Conservation (phyloP, 176 grass and related monocot genomes). For the Lolium rigidum region DNA sequence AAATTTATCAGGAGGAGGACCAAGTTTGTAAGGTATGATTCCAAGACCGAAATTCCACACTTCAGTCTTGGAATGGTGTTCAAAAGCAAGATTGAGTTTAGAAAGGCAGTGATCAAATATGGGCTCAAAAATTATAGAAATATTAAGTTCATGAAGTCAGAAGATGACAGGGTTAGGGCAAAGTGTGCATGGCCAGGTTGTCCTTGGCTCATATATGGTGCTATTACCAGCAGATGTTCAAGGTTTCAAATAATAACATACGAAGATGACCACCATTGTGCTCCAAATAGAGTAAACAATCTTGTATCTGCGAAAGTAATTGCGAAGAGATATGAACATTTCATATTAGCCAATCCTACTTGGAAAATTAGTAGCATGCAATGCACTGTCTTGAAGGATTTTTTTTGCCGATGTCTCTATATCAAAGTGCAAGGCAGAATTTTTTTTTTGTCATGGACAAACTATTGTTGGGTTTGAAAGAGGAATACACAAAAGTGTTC, state of each 20-base stretch:
- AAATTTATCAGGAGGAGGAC: not conserved
- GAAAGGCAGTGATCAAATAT: not conserved
- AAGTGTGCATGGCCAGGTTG: not conserved
- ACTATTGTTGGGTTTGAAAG: no score
- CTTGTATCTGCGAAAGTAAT: no score
- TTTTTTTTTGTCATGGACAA: no score
- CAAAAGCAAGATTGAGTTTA: not conserved
- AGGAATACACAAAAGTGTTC: no score
- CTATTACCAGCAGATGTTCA: not conserved
- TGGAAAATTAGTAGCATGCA: no score
- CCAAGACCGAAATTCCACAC: not conserved
- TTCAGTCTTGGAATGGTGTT: not conserved
- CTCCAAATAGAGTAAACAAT: no score
- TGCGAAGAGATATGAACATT: no score
- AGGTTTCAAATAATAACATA: not conserved
- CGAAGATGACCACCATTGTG: not conserved
- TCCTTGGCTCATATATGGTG: not conserved
- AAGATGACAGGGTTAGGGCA: not conserved
- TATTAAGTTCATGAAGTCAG: not conserved
- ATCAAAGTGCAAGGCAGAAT: no score
- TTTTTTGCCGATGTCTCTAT: no score
- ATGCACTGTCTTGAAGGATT: no score
- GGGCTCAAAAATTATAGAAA: not conserved
- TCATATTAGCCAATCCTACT: no score
- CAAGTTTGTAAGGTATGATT: not conserved